These are phyloP conservation scores for Hypoxylon perforatum DNA, from an alignment of 495 filamentous ascomycete genomes.

Conservation along the genomic window DNA sequence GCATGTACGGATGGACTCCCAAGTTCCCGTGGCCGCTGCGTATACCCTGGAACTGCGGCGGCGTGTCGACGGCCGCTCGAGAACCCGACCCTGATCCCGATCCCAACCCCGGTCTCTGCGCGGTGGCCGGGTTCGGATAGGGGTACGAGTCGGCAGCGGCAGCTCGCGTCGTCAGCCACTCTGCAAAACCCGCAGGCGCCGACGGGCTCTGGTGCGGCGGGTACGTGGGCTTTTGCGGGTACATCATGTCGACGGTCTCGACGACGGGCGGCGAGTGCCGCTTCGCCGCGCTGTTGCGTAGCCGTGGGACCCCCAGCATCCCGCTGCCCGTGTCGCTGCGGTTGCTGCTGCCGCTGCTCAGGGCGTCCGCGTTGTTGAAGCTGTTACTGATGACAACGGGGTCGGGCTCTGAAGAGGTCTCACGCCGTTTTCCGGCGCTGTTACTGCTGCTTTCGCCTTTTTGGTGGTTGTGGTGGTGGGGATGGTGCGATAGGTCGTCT, in stretches of 20 bases:
- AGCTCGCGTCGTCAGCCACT: conserved; percentile 30
- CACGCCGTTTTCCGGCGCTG: neutral
- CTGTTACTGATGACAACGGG: neutral
- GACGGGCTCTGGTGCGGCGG: conserved; percentile 39
- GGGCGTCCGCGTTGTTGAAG: neutral
- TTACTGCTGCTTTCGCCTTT: neutral
- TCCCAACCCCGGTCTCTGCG: too few species aligned
- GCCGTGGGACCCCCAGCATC: conserved; percentile 7
- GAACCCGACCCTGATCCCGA: too few species aligned
- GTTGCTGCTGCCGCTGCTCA: neutral
- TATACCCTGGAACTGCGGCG: conserved; percentile 17
- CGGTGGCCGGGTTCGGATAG: neutral
- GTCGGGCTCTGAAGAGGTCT: conserved; percentile 9
- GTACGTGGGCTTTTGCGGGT: conserved; percentile 49
- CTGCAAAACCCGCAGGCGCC: conserved; percentile 47
- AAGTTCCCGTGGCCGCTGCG: conserved; percentile 19
- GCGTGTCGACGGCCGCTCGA: neutral
- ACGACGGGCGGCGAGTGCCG: conserved; percentile 47
- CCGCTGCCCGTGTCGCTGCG: neutral
- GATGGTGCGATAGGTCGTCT: conserved; percentile 47
- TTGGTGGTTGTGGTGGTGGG: neutral
- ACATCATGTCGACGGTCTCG: conserved; percentile 46
- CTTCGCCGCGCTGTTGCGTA: conserved; percentile 51
- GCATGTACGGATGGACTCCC: conserved; percentile 5
- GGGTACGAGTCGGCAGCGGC: neutral